phyloP scores from a whole-genome alignment of 2,329 filamentous ascomycete genomes.

The Clarireedia homoeocarpa region DNA sequence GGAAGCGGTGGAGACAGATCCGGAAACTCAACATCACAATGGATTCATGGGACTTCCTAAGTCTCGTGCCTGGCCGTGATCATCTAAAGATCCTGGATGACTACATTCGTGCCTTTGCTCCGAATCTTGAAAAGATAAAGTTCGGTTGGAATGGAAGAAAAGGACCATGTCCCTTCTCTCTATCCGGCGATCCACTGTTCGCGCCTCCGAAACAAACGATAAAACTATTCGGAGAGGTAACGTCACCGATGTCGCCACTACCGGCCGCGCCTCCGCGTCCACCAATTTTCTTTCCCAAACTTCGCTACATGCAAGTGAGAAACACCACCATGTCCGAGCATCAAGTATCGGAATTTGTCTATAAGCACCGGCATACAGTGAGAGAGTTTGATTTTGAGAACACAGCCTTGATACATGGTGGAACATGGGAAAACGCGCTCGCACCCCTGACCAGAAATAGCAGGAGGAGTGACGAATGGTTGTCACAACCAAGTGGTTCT shows the following conservation, averaged over 20 bases:
- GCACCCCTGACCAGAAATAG: constrained; percentile 51
- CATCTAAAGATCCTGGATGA: constrained; percentile 74
- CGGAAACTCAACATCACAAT: constrained; percentile 64
- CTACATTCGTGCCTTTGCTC: constrained; percentile 65
- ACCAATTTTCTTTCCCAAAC: constrained; percentile 56
- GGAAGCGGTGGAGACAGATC: constrained; percentile 71
- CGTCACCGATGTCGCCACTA: constrained; percentile 55
- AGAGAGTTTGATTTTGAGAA: constrained; percentile 76
- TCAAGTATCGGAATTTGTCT: constrained; percentile 64
- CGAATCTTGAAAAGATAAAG: constrained; percentile 57
- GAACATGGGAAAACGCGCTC: constrained; percentile 78
- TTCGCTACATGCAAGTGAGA: constrained; percentile 62
- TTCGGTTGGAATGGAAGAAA: constrained; percentile 71
- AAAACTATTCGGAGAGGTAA: constrained; percentile 59
- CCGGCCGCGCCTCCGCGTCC: constrained; percentile 44
- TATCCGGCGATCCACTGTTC: constrained; percentile 59
- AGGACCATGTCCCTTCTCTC: constrained; percentile 65
- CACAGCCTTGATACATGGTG: constrained; percentile 57
- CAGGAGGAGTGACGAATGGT: constrained; percentile 31
- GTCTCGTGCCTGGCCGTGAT: constrained; percentile 52
- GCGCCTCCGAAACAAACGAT: constrained; percentile 43
- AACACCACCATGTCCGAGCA: constrained; percentile 65
- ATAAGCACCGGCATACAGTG: constrained; percentile 57
- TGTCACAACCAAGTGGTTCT: constrained; percentile 30
- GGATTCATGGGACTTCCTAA: constrained; percentile 59